Evolutionary conservation across 257 asterid species (phyloP).

Genomic region (Solanum pennellii): DNA sequence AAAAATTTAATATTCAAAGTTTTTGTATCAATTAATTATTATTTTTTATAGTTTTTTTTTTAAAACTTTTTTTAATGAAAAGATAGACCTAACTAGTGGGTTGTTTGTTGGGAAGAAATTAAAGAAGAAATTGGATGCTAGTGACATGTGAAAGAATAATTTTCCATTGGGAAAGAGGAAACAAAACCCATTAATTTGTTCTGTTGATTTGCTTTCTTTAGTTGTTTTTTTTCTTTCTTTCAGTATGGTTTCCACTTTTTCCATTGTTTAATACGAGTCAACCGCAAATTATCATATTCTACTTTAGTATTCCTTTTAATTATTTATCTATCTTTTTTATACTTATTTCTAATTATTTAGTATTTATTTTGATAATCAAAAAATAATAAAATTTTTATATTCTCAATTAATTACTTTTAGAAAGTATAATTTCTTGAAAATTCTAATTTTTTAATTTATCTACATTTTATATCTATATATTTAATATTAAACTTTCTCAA

Average conservation of each 20-base stretch:
- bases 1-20: too few relatives aligned
- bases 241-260: background rate
- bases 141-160: background rate
- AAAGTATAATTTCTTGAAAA: too few relatives aligned
- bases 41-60: too few relatives aligned
- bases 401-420: rapidly evolving
- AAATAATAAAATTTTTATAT: too few relatives aligned
- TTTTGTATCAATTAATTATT: too few relatives aligned
- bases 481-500: too few relatives aligned
- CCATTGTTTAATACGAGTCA: background rate
- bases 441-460: too few relatives aligned
- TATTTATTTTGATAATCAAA: too few relatives aligned
- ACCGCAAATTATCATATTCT: background rate
- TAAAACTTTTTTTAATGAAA: background rate
- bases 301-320: background rate
- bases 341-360: too few relatives aligned
- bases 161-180: background rate
- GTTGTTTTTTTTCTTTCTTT: background rate
- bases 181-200: background rate
- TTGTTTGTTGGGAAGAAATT: background rate
- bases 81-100: background rate
- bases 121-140: background rate
- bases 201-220: background rate
- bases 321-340: too few relatives aligned
- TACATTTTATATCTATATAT: too few relatives aligned